Evolutionary conservation across 176 grass and related monocot genomes (phyloP).

Genomic region (Cenchrus fungigraminus): DNA sequence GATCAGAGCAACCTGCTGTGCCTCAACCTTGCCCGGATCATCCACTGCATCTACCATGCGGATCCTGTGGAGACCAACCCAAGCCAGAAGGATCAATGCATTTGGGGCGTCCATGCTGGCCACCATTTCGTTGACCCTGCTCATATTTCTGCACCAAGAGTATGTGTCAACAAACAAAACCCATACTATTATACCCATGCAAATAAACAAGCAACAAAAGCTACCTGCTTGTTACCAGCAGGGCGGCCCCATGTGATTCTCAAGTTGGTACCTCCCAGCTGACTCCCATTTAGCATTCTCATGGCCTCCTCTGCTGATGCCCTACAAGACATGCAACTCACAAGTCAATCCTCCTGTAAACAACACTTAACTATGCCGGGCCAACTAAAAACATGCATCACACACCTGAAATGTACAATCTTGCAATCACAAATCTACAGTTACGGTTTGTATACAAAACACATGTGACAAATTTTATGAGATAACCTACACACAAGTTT

Average conservation of each 20-base stretch:
- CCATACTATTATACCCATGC: neutral
- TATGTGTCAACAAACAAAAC: slow-evolving; percentile 10
- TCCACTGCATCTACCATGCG: neutral
- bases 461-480: neutral
- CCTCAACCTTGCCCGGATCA: no score
- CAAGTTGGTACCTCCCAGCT: slow-evolving; percentile 43
- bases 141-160: slow-evolving; percentile 43
- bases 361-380: neutral
- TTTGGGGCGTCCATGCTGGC: slow-evolving; percentile 23
- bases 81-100: slow-evolving; percentile 26
- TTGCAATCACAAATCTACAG: neutral
- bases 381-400: neutral
- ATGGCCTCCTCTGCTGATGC: slow-evolving; percentile 61
- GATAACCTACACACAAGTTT: neutral
- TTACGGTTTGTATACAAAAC: neutral
- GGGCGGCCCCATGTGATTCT: slow-evolving; percentile 43
- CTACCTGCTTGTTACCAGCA: slow-evolving; percentile 55
- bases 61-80: slow-evolving; percentile 37
- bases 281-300: slow-evolving; percentile 53
- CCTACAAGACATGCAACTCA: slow-evolving; percentile 33
- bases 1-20: no score
- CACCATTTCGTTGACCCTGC: slow-evolving; percentile 45
- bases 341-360: slow-evolving; percentile 7
- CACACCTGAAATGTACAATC: neutral
- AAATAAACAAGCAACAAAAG: neutral